Evolutionary conservation across 2,329 filamentous ascomycete genomes (phyloP), one percentile per base, ranked within the genome.

Genomic region (Cercospora citrullina): DNA sequence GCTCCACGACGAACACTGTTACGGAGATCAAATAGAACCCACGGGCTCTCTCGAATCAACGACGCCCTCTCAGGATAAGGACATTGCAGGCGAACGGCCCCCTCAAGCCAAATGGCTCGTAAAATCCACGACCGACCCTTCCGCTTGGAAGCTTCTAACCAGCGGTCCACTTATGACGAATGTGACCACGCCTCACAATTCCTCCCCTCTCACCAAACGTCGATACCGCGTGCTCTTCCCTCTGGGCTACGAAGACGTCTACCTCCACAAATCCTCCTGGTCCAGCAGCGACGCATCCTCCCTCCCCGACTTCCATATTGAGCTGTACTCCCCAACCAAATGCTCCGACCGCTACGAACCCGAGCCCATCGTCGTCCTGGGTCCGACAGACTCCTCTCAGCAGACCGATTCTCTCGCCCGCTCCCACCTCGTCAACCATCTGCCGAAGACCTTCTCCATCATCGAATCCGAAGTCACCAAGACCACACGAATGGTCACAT

Each of bases 171-270:
- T 66, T 4, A 71, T 72, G 57, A 71, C 72, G 39, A 73, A 72
- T 39, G 72, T 66, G 3, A 71, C 62, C 23, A 65, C 66, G 4
- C 60, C 62, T 6, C 33, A 59, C 42, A 72, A 72, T 63, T 39
- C 57, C 28, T 62, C 63, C 2, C 69, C 70, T 7, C 36, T 62
- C 7, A 68, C 64, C 9, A 72, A 73, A 59, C 67, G 70, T 21
- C 64, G 70, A 10, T 73, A 72, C 61, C 31, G 57, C 18, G 60
- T 73, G 21, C 33, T 72, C 57, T 73, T 70, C 33, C 72, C 72
- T 18, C 60, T 69, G 10, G 57, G 65, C 14, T 73, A 73, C 62
- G 70, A 73, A 63, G 72, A 73, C 31, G 72, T 73, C 59, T 72
- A 66, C 48, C 67, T 73, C 30, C 72, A 73, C 64, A 73, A 71